Conservation (phyloP, 2,329 filamentous ascomycete species). For the Aspergillus carbonarius region DNA sequence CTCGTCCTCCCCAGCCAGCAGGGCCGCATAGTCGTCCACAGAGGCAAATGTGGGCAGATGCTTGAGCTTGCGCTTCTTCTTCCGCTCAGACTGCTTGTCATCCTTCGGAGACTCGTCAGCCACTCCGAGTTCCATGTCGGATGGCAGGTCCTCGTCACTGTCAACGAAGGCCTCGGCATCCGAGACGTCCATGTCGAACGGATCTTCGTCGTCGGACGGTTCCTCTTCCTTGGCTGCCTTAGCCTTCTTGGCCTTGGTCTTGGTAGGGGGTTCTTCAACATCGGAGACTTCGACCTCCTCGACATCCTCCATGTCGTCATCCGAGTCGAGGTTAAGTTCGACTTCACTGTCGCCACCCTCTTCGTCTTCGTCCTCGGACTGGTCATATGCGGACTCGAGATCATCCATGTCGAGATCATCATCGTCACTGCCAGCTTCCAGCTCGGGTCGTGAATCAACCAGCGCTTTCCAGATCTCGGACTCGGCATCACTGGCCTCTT, state of each 20-base stretch:
- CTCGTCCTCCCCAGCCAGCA: slow-evolving; percentile 71
- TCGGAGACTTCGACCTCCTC: slow-evolving; percentile 52
- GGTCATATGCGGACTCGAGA: slow-evolving; percentile 53
- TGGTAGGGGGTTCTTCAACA: slow-evolving; percentile 36
- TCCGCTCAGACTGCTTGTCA: slow-evolving; percentile 44
- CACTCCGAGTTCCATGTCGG: slow-evolving; percentile 47
- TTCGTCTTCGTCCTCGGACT: slow-evolving; percentile 41
- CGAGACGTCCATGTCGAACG: slow-evolving; percentile 51
- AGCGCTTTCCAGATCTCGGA: slow-evolving; percentile 92
- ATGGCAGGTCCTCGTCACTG: slow-evolving; percentile 56
- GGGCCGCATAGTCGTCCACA: slow-evolving; percentile 85
- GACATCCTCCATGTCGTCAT: slow-evolving; percentile 47
- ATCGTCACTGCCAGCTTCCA: slow-evolving; percentile 62
- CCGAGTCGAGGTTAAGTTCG: slow-evolving; percentile 49
- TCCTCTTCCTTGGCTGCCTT: slow-evolving; percentile 41
- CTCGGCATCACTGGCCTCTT: slow-evolving; percentile 60
- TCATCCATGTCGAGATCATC: slow-evolving; percentile 59
- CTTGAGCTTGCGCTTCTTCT: slow-evolving; percentile 82
- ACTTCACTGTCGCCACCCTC: slow-evolving; percentile 46
- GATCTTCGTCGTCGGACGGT: slow-evolving; percentile 50
- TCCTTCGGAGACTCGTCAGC: slow-evolving; percentile 45
- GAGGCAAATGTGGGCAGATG: slow-evolving; percentile 89
- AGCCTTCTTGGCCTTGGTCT: slow-evolving; percentile 28
- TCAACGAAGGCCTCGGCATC: slow-evolving; percentile 50
- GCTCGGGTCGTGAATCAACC: slow-evolving; percentile 74